A percentile compares a stretch with the other conserved stretches of the same genome.
Evolutionary conservation across 805 yeast genomes (phyloP).

Genomic region (Candida nemodendra): DNA sequence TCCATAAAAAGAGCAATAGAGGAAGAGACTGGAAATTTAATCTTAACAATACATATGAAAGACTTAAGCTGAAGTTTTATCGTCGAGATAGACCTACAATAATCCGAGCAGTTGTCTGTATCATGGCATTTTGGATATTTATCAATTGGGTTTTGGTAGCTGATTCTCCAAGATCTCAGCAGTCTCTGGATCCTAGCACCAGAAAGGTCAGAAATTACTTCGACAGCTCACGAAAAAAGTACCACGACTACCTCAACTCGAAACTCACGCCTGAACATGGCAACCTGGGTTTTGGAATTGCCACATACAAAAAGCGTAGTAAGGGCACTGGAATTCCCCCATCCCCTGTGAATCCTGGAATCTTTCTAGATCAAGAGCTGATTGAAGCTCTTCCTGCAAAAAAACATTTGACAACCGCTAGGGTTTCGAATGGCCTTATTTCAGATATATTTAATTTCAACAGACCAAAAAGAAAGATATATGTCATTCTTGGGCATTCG

Average conservation of each 20-base stretch:
- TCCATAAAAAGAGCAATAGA: constrained; percentile 16
- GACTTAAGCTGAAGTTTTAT: constrained; percentile 9
- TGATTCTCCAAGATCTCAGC: neutral
- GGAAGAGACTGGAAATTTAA: constrained; percentile 6
- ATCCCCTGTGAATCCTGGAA: constrained; percentile 25
- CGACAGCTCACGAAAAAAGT: constrained; percentile 14
- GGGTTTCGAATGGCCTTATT: constrained; percentile 5
- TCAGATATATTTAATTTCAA: constrained; percentile 3
- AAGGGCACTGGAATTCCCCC: constrained; percentile 31
- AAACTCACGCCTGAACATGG: constrained; percentile 24
- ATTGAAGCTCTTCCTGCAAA: neutral
- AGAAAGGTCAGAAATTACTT: constrained; percentile 19
- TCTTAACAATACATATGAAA: constrained; percentile 6
- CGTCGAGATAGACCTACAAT: constrained; percentile 12
- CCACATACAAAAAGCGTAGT: constrained; percentile 15
- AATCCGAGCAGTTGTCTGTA: constrained; percentile 2
- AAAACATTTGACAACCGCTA: constrained; percentile 2
- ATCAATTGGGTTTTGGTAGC: constrained; percentile 3
- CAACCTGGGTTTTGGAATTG: constrained; percentile 25
- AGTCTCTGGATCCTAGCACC: constrained; percentile 1
- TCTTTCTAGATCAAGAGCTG: constrained; percentile 15
- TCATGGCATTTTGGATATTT: neutral
- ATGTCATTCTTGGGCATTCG: constrained; percentile 40
- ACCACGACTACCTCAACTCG: constrained; percentile 26
- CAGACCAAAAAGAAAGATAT: constrained; percentile 32